phyloP scores from a whole-genome alignment of 2,329 filamentous ascomycete species.

The Trichophyton schoenleinii region DNA sequence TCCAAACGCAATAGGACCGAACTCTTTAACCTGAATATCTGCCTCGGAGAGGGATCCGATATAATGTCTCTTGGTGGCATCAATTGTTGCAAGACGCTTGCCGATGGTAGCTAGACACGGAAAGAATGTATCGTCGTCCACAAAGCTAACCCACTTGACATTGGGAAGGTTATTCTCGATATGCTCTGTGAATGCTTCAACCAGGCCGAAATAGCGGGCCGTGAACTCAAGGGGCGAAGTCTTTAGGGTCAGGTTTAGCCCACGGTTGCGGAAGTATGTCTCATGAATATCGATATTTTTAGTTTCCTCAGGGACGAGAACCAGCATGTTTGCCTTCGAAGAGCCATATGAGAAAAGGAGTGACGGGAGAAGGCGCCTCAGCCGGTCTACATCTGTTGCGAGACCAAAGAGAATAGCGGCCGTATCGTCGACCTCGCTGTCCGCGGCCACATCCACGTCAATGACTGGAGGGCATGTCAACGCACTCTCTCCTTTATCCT shows the following conservation, averaged over 20 bases:
- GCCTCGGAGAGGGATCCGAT: conserved; percentile 34
- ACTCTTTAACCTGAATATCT: conserved; percentile 33
- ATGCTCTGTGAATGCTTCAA: conserved; percentile 28
- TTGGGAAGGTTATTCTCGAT: conserved; percentile 29
- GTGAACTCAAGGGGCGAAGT: conserved; percentile 31
- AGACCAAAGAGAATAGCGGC: conserved; percentile 31
- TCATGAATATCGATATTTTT: conserved; percentile 29
- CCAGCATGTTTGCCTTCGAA: conserved; percentile 30
- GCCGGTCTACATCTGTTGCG: conserved; percentile 32
- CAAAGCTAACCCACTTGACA: conserved; percentile 32
- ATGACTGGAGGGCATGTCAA: conserved; percentile 29
- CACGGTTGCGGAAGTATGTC: conserved; percentile 31
- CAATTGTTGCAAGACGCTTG: conserved; percentile 28
- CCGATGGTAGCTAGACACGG: conserved; percentile 28
- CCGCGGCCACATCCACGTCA: conserved; percentile 30
- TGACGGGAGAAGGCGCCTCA: conserved; percentile 29
- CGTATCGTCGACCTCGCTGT: conserved; percentile 30
- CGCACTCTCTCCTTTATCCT: conserved; percentile 20
- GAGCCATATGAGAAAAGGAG: conserved; percentile 32
- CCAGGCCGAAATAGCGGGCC: conserved; percentile 33
- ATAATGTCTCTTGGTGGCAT: conserved; percentile 31
- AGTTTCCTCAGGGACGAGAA: conserved; percentile 31
- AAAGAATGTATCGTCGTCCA: conserved; percentile 36
- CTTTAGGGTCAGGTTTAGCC: conserved; percentile 29
- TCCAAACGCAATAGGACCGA: conserved; percentile 34